Conservation (phyloP, 106 monocot species). For the Dendrobium officinale region DNA sequence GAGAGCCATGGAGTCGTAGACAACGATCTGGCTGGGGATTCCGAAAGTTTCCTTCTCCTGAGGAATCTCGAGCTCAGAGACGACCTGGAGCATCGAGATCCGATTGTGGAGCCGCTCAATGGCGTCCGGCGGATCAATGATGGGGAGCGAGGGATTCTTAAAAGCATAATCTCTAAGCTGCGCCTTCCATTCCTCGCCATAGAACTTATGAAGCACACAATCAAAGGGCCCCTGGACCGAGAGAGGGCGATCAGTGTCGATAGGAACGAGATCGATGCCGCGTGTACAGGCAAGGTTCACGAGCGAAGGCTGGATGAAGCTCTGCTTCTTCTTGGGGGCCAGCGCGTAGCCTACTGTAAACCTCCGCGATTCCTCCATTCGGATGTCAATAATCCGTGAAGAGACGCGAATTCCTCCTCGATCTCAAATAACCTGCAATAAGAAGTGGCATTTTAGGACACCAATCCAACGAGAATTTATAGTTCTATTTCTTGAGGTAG, state of each 20-base stretch:
- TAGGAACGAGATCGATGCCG: constrained; percentile 45
- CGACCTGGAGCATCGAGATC: constrained; percentile 53
- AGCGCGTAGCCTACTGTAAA: constrained; percentile 38
- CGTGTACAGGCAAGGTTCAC: constrained; percentile 24
- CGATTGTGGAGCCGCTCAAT: constrained; percentile 53
- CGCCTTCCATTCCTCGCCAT: constrained; percentile 24
- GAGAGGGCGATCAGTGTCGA: constrained; percentile 38
- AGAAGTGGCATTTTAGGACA: constrained; percentile 7
- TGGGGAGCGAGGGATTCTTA: constrained; percentile 25
- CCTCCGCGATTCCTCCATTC: constrained; percentile 2
- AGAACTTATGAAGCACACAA: constrained; percentile 55
- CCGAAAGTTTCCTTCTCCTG: constrained; percentile 35
- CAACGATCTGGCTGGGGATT: constrained; percentile 37
- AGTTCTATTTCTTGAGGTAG: background rate
- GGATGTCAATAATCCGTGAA: background rate
- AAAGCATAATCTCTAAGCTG: constrained; percentile 28
- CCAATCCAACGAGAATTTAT: background rate
- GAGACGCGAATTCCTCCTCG: constrained; percentile 1
- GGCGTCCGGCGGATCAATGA: constrained; percentile 34
- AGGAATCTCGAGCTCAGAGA: constrained; percentile 33
- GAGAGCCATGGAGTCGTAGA: constrained; percentile 27
- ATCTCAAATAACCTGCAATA: constrained; percentile 1
- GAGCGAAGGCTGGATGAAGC: constrained; percentile 48
- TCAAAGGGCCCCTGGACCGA: constrained; percentile 36
- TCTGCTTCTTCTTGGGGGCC: constrained; percentile 38